A percentile compares a stretch with the other conserved stretches of the same genome.
Conservation (phyloP, 2,329 filamentous ascomycete genomes). For the Chaetomium globosum region DNA sequence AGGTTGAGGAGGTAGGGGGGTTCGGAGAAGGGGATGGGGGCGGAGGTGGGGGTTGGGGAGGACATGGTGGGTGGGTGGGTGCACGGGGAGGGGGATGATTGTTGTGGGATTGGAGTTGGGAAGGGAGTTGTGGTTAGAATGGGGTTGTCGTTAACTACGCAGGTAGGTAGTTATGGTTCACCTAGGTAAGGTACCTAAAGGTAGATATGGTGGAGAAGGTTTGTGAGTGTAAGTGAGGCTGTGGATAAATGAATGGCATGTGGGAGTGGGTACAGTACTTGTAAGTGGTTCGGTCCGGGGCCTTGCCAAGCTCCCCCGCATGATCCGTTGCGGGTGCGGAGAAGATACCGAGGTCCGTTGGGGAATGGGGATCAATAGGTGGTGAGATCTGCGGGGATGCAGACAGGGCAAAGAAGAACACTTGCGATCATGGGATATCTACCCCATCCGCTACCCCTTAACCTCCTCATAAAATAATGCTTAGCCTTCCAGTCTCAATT, state of each 20-base stretch:
- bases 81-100: too few species aligned
- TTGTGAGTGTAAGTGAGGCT: slow-evolving; percentile 55
- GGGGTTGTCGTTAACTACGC: too few species aligned
- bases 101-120: too few species aligned
- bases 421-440: too few species aligned
- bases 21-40: neutral
- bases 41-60: neutral
- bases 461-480: too few species aligned
- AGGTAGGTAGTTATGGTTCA: too few species aligned
- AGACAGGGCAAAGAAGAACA: too few species aligned
- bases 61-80: neutral
- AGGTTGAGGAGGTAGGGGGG: neutral
- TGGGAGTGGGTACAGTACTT: neutral
- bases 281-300: neutral
- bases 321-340: neutral
- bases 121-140: too few species aligned
- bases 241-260: neutral
- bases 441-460: too few species aligned
- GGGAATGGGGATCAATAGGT: neutral
- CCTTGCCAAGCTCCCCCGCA: neutral
- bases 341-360: neutral
- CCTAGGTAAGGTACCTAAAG: too few species aligned
- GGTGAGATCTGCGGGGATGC: too few species aligned
- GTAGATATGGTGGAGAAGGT: neutral
- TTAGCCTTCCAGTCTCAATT: too few species aligned